Evolutionary conservation across 805 yeast species (phyloP), one percentile per base, ranked within the genome.

Genomic region (Diddensiella santjacobensis): DNA sequence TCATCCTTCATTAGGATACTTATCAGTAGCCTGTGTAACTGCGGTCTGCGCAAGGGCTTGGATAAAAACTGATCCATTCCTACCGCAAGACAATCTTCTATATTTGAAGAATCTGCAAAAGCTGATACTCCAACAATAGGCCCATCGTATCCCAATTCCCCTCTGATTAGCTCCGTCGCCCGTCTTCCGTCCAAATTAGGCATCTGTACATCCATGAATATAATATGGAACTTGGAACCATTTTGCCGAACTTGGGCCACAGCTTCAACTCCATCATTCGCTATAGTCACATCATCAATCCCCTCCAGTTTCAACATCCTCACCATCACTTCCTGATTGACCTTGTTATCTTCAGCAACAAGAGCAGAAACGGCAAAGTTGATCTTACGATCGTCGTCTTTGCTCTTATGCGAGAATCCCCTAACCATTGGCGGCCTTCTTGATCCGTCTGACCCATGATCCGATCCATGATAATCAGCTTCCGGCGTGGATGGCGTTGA

Each of bases 131-230:
- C 98, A 33, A 91, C 93, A 49, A 93, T 89, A 0, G 97, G 97
- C 4, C 78, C 76, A 1, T 63, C 62, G 60, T 77, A 86, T 3
- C 74, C 69, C 51, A 85, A 64, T 39, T 84, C 81, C 15, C 71
- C 67, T 40, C 96, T 72, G 30, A 91, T 84, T 59, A 77, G 72
- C 52, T 72, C 79, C 0, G 98, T 89, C 0, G 97, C 96, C 22
- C 80, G 72, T 24, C 90, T 69, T 2, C 99, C 99, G 63, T 91
- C 97, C 56, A 89, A 74, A 58, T 80, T 83, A 3, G 98, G 98
- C 98, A 90, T 91, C 67, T 91, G 97, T 44, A 91, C 95, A 66
- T 91, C 99, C 99, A 91, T 91, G 62, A 91, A 87, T 1, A 93
- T 79, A 46, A 91, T 67, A 62, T 87, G 91, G 63, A 74, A 88